Percentiles rank a stretch among this genome's conserved stretches.
phyloP scores from a whole-genome alignment of 805 yeast species.

The Lipomyces sp. region DNA sequence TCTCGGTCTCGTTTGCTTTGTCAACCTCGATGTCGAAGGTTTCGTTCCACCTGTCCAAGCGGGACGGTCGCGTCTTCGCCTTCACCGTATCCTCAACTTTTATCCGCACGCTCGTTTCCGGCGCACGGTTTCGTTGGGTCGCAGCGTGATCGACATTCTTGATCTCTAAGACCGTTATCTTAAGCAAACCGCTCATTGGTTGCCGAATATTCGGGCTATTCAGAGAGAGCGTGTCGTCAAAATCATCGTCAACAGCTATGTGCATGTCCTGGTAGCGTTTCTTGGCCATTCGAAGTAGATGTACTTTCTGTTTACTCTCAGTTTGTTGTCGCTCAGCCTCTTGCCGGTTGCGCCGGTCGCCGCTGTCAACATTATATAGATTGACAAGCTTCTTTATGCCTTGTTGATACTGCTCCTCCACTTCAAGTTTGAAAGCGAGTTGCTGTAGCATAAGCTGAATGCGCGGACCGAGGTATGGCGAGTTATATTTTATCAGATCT shows the following conservation, averaged over 20 bases:
- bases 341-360: slow-evolving; percentile 74
- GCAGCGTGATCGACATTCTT: slow-evolving; percentile 92
- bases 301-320: slow-evolving; percentile 83
- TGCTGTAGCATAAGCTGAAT: slow-evolving; percentile 95
- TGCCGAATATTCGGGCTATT: slow-evolving; percentile 71
- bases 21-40: slow-evolving; percentile 76
- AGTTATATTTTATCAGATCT: slow-evolving; percentile 85
- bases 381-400: slow-evolving; percentile 88
- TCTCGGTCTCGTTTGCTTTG: slow-evolving; percentile 87
- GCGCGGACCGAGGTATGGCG: slow-evolving; percentile 90
- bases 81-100: slow-evolving; percentile 86
- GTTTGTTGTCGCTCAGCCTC: slow-evolving; percentile 81
- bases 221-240: slow-evolving; percentile 37
- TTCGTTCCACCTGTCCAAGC: slow-evolving; percentile 81
- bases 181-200: slow-evolving; percentile 77
- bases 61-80: slow-evolving; percentile 69
- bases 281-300: slow-evolving; percentile 73
- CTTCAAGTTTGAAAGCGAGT: slow-evolving; percentile 87
- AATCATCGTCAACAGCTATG: slow-evolving; percentile 59
- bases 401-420: slow-evolving; percentile 87
- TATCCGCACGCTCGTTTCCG: slow-evolving; percentile 72
- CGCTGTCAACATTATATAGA: slow-evolving; percentile 88
- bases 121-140: slow-evolving; percentile 64
- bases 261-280: slow-evolving; percentile 89
- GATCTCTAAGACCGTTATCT: slow-evolving; percentile 68